Percentiles rank a stretch among this genome's conserved stretches.
These are phyloP conservation scores for Backusella circina DNA, from an alignment of 192 early-diverging fungal species.

Conservation along the genomic window DNA sequence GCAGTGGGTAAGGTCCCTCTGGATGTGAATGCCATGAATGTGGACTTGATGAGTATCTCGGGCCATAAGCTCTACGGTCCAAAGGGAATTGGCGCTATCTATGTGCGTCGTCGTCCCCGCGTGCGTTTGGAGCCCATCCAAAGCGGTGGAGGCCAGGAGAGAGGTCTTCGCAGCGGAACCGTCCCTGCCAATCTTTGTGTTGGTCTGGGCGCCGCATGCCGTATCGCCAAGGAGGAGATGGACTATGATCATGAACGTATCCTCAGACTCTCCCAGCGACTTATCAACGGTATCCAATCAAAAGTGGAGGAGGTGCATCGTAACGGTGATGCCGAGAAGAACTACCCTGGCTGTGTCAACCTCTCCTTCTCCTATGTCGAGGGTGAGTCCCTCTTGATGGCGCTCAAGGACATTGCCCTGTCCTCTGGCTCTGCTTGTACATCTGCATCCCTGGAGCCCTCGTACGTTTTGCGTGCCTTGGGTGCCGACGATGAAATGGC, in stretches of 20 bases:
- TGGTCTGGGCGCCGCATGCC: conserved; percentile 89
- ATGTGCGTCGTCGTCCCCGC: conserved; percentile 88
- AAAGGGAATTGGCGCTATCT: conserved; percentile 94
- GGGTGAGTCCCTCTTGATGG: conserved; percentile 97
- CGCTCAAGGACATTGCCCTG: conserved; percentile 93
- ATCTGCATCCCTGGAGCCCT: conserved; percentile 91
- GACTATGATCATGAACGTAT: conserved; percentile 77
- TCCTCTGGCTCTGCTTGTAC: conserved; percentile 96
- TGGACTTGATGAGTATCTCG: conserved; percentile 94
- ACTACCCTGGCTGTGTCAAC: conserved; percentile 91
- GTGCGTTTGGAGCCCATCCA: conserved; percentile 90
- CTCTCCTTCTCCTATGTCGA: conserved; percentile 97
- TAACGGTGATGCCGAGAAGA: conserved; percentile 78
- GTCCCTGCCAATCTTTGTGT: conserved; percentile 88
- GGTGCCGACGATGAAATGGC: conserved; percentile 98
- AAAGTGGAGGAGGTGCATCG: conserved; percentile 79
- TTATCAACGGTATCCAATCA: conserved; percentile 77
- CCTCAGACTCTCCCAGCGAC: conserved; percentile 64
- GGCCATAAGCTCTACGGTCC: conserved; percentile 99
- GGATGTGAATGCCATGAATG: conserved; percentile 87
- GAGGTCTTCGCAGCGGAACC: conserved; percentile 91
- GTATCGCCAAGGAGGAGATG: conserved; percentile 77
- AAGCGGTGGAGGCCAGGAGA: conserved; percentile 94
- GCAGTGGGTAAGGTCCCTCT: conserved; percentile 94
- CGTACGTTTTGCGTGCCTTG: conserved; percentile 91